Conservation (phyloP, 2,329 filamentous ascomycete species). For the Penicillium rolfsii region DNA sequence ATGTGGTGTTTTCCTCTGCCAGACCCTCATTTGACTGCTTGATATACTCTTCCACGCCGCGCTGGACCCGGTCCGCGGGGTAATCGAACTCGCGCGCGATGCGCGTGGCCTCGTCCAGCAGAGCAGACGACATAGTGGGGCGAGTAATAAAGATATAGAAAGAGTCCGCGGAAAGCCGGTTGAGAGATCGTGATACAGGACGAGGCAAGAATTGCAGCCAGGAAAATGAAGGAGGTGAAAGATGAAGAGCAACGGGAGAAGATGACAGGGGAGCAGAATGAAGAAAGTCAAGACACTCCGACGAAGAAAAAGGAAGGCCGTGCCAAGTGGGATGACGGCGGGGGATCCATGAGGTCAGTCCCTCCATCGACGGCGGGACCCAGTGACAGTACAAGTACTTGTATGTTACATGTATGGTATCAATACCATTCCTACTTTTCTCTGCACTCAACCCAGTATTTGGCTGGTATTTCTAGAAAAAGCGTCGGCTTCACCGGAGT, state of each 20-base stretch:
- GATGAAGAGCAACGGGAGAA: constrained; percentile 2
- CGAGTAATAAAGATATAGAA: not conserved
- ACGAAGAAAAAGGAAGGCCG: constrained; percentile 7
- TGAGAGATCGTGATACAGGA: not conserved
- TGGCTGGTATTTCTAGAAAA: not conserved
- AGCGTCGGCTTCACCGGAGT: constrained; percentile 30
- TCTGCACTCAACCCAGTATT: not conserved
- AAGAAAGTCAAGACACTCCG: constrained; percentile 3
- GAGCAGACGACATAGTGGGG: constrained; percentile 37
- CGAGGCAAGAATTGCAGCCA: not conserved
- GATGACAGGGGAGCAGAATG: constrained; percentile 4
- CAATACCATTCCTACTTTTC: not conserved
- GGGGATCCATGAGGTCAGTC: constrained; percentile 41
- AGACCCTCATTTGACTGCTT: constrained; percentile 86
- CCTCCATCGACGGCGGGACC: not conserved
- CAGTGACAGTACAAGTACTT: not conserved
- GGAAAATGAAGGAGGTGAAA: not conserved
- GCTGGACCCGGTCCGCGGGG: constrained; percentile 74
- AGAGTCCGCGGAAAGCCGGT: not conserved
- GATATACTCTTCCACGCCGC: constrained; percentile 82
- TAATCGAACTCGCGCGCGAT: constrained; percentile 87
- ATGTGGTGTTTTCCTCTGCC: constrained; percentile 72
- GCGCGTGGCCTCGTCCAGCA: constrained; percentile 72
- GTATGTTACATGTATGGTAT: not conserved
- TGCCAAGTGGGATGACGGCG: constrained; percentile 25